Evolutionary conservation across 1,139 yeast species (phyloP).

Genomic region (Spathaspora sp.): DNA sequence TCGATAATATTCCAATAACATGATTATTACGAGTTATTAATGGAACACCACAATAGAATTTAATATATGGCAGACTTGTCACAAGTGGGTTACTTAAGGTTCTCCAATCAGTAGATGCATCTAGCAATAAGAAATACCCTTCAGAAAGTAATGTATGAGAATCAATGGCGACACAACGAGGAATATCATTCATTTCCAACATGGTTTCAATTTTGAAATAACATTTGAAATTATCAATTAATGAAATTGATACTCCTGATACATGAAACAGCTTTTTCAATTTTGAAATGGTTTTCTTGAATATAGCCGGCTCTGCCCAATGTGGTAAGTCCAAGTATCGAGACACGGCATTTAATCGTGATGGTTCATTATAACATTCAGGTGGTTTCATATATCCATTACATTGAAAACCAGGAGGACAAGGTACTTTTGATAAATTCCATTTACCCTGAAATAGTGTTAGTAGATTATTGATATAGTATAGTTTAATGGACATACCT

Average conservation of each 20-base stretch:
- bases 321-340: constrained; percentile 41
- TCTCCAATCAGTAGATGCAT: constrained; percentile 71
- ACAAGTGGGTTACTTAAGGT: constrained; percentile 60
- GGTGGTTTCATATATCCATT: constrained; percentile 61
- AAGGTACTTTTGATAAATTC: constrained; percentile 55
- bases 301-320: constrained; percentile 48
- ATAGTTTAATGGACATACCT: constrained; percentile 17
- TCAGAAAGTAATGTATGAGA: constrained; percentile 64
- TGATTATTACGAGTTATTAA: constrained; percentile 34
- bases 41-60: constrained; percentile 66
- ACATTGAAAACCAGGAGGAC: constrained; percentile 53
- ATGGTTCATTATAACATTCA: constrained; percentile 45
- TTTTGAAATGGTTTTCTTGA: constrained; percentile 37
- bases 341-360: constrained; percentile 43
- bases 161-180: constrained; percentile 60
- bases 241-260: constrained; percentile 56
- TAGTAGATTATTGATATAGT: constrained; percentile 12
- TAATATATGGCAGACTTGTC: constrained; percentile 56
- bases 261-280: constrained; percentile 39
- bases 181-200: constrained; percentile 47
- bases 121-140: constrained; percentile 51
- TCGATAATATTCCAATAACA: constrained; percentile 58
- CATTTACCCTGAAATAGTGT: constrained; percentile 41
- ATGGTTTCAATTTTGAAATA: constrained; percentile 49
- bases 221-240: constrained; percentile 51